Conservation (phyloP, 805 yeast species). For the Zygoascus bituminiphila region DNA sequence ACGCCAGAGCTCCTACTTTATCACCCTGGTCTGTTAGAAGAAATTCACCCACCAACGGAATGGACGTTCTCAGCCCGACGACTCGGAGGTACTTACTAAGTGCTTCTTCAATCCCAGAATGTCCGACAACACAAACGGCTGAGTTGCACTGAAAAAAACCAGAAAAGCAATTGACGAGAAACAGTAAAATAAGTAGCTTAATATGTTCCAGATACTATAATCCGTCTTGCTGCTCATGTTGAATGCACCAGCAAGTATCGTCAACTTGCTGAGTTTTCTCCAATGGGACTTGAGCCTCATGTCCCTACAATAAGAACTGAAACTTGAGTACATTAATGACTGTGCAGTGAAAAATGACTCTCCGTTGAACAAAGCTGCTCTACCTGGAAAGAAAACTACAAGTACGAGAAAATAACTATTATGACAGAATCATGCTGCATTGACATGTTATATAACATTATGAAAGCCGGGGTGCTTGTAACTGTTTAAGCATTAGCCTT, state of each 20-base stretch:
- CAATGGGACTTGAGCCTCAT: too few relatives aligned
- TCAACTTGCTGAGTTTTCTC: too few relatives aligned
- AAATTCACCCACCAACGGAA: too few relatives aligned
- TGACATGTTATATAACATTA: background rate
- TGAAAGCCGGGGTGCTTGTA: too few relatives aligned
- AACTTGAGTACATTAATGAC: too few relatives aligned
- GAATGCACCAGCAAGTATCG: too few relatives aligned
- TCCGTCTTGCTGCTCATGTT: background rate
- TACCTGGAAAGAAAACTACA: background rate
- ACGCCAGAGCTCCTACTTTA: slow-evolving; percentile 42
- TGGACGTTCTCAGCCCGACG: background rate
- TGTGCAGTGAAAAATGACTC: too few relatives aligned
- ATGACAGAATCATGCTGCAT: too few relatives aligned
- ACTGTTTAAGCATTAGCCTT: background rate
- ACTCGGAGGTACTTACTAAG: slow-evolving; percentile 15
- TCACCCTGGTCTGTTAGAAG: slow-evolving; percentile 28
- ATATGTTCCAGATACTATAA: slow-evolving; percentile 5
- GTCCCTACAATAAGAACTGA: too few relatives aligned
- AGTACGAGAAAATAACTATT: background rate
- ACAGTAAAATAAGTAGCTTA: slow-evolving; percentile 31
- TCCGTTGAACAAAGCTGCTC: too few relatives aligned
- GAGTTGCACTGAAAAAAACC: slow-evolving; percentile 38
- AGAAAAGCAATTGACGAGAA: slow-evolving; percentile 35
- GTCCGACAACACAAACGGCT: slow-evolving; percentile 37
- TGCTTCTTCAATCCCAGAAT: slow-evolving; percentile 27